Evolutionary conservation across 805 yeast genomes (phyloP).

Genomic region (Wickerhamomyces chambardii): DNA sequence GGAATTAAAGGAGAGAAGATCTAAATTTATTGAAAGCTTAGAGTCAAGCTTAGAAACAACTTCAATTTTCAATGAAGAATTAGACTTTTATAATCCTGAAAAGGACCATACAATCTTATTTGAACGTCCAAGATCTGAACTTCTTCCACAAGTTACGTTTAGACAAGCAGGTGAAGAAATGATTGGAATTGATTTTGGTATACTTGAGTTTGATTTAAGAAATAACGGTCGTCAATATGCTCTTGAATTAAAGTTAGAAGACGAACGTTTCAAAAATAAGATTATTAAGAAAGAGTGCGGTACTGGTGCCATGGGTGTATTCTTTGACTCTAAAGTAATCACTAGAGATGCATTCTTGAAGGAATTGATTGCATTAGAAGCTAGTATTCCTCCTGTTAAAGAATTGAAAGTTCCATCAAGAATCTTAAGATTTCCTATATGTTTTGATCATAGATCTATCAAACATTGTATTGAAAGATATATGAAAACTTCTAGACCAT

Average conservation of each 20-base stretch:
- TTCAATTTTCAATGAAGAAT: conserved; percentile 1
- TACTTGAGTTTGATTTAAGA: conserved; percentile 17
- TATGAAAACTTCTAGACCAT: conserved; percentile 20
- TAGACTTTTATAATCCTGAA: conserved; percentile 1
- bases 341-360: conserved; percentile 8
- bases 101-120: conserved; percentile 11
- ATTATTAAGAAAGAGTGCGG: conserved; percentile 12
- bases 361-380: conserved; percentile 12
- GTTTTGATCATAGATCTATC: conserved; percentile 18
- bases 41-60: conserved; percentile 9
- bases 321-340: conserved; percentile 13
- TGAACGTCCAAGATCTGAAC: conserved; percentile 1
- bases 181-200: conserved; percentile 23
- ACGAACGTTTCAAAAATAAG: conserved; percentile 1
- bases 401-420: conserved; percentile 18
- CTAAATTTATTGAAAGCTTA: conserved; percentile 8
- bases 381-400: conserved; percentile 16
- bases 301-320: conserved; percentile 17
- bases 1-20: conserved; percentile 9
- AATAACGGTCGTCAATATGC: conserved; percentile 23
- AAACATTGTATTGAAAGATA: conserved; percentile 17
- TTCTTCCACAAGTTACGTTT: conserved; percentile 12
- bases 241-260: conserved; percentile 5
- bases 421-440: conserved; percentile 15
- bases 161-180: conserved; percentile 24